Conservation (phyloP, 2,329 filamentous ascomycete species). For the Emergomyces orientalis region DNA sequence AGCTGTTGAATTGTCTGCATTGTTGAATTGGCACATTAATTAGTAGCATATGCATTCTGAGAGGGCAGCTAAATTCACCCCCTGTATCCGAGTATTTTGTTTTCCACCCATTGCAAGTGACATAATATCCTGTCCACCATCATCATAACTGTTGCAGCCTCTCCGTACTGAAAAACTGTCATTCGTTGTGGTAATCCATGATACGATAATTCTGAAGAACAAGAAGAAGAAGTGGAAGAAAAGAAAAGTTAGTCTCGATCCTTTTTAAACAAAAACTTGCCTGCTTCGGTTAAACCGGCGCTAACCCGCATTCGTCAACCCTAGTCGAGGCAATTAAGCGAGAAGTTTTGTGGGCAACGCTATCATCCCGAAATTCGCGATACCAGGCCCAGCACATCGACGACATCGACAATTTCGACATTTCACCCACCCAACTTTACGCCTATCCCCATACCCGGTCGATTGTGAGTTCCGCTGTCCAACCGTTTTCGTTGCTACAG, state of each 20-base stretch:
- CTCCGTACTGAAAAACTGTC: neutral
- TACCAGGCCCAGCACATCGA: slow-evolving; percentile 14
- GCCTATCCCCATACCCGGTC: slow-evolving; percentile 13
- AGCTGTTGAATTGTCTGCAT: slow-evolving; percentile 15
- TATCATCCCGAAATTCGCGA: slow-evolving; percentile 18
- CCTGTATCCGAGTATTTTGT: neutral
- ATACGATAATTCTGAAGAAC: slow-evolving; percentile 5
- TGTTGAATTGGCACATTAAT: neutral
- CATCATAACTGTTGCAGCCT: neutral
- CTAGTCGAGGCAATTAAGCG: slow-evolving; percentile 16
- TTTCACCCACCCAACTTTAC: slow-evolving; percentile 13
- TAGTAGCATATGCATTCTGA: neutral
- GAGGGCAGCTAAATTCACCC: neutral
- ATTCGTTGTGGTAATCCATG: neutral
- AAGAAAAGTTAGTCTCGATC: slow-evolving; percentile 7
- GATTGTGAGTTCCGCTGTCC: slow-evolving; percentile 15
- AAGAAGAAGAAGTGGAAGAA: slow-evolving; percentile 15
- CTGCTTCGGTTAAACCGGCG: slow-evolving; percentile 7
- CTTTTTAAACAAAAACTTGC: slow-evolving; percentile 5
- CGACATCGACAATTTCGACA: slow-evolving; percentile 18
- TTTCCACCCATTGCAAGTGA: neutral
- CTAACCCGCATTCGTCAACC: slow-evolving; percentile 16
- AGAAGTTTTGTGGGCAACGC: slow-evolving; percentile 18
- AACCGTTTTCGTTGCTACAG: neutral
- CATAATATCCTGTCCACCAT: neutral